A percentile compares a stretch with the other conserved stretches of the same genome.
These are phyloP conservation scores for Sinapis alba DNA, from an alignment of 441 rosid species.

Conservation along the genomic window DNA sequence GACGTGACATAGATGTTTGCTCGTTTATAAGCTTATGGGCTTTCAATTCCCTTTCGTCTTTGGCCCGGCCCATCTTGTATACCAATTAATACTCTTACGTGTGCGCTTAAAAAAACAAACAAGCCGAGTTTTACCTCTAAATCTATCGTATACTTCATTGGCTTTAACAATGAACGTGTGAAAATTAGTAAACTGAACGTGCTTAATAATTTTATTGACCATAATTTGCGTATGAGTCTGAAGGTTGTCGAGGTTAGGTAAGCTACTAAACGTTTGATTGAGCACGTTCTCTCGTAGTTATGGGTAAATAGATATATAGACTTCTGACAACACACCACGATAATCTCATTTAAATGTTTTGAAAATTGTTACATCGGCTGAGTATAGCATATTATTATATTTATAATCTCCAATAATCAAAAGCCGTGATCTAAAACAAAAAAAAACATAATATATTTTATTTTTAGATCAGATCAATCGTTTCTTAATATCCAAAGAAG, in stretches of 20 bases:
- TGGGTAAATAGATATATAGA: not conserved
- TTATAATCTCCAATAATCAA: not conserved
- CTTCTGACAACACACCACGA: not conserved
- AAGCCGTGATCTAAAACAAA: not conserved
- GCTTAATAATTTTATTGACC: not conserved
- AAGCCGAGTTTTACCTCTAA: not conserved
- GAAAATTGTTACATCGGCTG: not conserved
- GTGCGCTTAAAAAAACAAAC: not conserved
- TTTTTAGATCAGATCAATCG: not conserved
- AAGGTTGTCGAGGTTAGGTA: slow-evolving; percentile 5
- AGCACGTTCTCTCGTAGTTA: not conserved
- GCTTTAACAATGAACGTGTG: not conserved
- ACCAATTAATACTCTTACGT: not conserved
- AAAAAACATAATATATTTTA: not conserved
- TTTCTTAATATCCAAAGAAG: not conserved
- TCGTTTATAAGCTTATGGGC: not conserved
- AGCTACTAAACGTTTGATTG: not conserved
- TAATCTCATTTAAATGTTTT: slow-evolving; percentile 2
- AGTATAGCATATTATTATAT: not conserved
- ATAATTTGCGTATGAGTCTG: not conserved
- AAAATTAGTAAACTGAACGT: not conserved
- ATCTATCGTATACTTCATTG: not conserved
- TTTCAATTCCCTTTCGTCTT: not conserved
- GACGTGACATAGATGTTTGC: too few species aligned
- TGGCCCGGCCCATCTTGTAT: not conserved